Conservation (phyloP, 805 yeast species). For the Peterozyma xylosa region DNA sequence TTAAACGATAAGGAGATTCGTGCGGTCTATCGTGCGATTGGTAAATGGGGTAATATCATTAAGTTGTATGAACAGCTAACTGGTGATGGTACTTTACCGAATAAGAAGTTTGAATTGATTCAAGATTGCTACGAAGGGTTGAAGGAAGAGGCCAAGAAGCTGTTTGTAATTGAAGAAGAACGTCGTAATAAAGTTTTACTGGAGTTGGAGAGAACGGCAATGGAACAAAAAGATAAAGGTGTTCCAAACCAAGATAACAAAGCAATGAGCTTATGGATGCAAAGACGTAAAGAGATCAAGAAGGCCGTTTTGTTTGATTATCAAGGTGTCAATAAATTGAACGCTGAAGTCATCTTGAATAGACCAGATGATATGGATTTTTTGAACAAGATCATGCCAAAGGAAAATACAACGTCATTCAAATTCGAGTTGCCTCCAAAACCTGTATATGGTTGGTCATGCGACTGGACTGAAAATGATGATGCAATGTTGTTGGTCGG, state of each 20-base stretch:
- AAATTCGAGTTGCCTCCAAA: constrained; percentile 58
- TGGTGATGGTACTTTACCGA: constrained; percentile 83
- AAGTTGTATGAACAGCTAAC: constrained; percentile 78
- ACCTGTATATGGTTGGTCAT: constrained; percentile 85
- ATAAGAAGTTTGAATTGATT: constrained; percentile 73
- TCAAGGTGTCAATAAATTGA: constrained; percentile 78
- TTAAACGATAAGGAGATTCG: constrained; percentile 84
- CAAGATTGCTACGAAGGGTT: constrained; percentile 73
- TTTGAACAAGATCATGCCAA: constrained; percentile 44
- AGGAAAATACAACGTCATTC: constrained; percentile 53
- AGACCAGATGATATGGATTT: constrained; percentile 82
- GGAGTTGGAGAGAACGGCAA: constrained; percentile 53
- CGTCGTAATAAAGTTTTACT: constrained; percentile 48
- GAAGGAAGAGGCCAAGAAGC: constrained; percentile 49
- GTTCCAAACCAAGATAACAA: constrained; percentile 16
- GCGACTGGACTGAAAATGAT: constrained; percentile 76
- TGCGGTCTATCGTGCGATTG: constrained; percentile 73
- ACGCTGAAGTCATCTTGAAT: constrained; percentile 79
- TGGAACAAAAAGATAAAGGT: constrained; percentile 37
- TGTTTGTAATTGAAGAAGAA: constrained; percentile 58
- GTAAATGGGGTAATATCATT: constrained; percentile 73
- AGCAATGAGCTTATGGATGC: constrained; percentile 37
- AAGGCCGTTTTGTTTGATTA: constrained; percentile 87
- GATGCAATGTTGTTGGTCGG: constrained; percentile 87
- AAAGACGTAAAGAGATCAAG: constrained; percentile 67